Evolutionary conservation across 805 yeast genomes (phyloP), one percentile per base, ranked within the genome.

Genomic region (Pichia pseudocactophila): DNA sequence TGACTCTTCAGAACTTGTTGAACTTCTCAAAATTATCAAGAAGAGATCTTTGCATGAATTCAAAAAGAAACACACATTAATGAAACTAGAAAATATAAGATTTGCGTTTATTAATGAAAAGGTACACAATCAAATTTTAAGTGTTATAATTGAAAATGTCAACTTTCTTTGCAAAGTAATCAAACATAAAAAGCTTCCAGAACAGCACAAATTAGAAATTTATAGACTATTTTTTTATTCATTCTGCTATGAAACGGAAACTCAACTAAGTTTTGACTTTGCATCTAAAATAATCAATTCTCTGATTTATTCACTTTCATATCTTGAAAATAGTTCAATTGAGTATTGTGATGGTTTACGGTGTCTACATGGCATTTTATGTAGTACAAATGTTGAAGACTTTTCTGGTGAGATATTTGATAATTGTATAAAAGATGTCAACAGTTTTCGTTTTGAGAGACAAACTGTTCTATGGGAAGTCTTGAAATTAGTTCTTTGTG

Each of bases 401-500:
- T 43, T 43, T 18, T 30, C 18, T 11, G 33, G 22, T 19, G 34
- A 22, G 10, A 27, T 43, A 10, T 43, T 39, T 39, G 35, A 26
- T 26, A 10, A 15, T 7, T 25, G 22, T 27, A 39, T 39, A 15
- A 18, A 12, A 16, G 30, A 26, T 7, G 15, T 43, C 9, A 43
- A 43, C 31, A 18, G 30, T 13, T 16, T 8, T 10, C 30, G 12
- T 12, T 17, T 34, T 31, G 18, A 31, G 13, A 27, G 25, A 7
- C 42, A 43, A 33, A 35, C 27, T 12, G 20, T 43, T n/a, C 12
- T 39, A 15, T 38, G 42, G 42, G 46, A 39, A 31, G 15, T 19
- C 8, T 15, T 43, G 12, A 43, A 43, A 36, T 26, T 43, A 8
- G 20, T 39, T 10, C 18, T 43, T 3, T 36, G 36, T 31, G 20